Percentiles rank a stretch among this genome's conserved stretches.
phyloP scores from a whole-genome alignment of 805 yeast genomes.

The Babjeviella inositovora region DNA sequence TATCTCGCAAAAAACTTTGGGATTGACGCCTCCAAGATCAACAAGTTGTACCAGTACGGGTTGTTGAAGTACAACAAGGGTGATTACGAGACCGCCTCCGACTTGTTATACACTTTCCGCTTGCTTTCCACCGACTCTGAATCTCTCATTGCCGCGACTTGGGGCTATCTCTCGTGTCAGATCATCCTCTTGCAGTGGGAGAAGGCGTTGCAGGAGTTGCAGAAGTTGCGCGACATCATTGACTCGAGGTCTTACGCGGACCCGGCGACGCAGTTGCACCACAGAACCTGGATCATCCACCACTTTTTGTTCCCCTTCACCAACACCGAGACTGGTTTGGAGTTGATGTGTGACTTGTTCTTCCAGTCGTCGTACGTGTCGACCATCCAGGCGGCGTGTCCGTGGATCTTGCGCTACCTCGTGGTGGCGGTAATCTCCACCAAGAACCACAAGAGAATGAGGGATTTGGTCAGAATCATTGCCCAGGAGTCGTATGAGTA shows the following conservation, averaged over 20 bases:
- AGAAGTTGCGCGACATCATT: conserved; percentile 36
- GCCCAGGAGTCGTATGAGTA: conserved; percentile 51
- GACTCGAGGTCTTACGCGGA: conserved; percentile 37
- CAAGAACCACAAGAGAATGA: conserved; percentile 29
- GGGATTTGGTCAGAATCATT: conserved; percentile 39
- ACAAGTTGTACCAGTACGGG: conserved; percentile 39
- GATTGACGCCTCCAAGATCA: conserved; percentile 29
- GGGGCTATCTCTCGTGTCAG: conserved; percentile 56
- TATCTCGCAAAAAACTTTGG: conserved; percentile 24
- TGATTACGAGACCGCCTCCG: conserved; percentile 42
- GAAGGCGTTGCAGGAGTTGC: conserved; percentile 34
- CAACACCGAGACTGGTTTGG: conserved; percentile 32
- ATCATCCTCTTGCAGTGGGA: conserved; percentile 36
- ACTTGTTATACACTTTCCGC: conserved; percentile 39
- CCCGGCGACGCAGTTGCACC: conserved; percentile 41
- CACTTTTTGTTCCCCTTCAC: conserved; percentile 54
- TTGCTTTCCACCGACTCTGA: conserved; percentile 34
- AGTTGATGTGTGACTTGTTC: conserved; percentile 37
- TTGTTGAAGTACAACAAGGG: conserved; percentile 51
- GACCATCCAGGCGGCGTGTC: conserved; percentile 56
- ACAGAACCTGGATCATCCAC: conserved; percentile 55
- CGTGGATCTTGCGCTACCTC: conserved; percentile 55
- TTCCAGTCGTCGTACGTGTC: conserved; percentile 43
- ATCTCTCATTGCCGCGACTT: conserved; percentile 36
- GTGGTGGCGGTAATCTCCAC: conserved; percentile 40